Evolutionary conservation across 768 basidiomycete species (phyloP), one percentile per base, ranked within the genome.

Genomic region (Russula olivacea): DNA sequence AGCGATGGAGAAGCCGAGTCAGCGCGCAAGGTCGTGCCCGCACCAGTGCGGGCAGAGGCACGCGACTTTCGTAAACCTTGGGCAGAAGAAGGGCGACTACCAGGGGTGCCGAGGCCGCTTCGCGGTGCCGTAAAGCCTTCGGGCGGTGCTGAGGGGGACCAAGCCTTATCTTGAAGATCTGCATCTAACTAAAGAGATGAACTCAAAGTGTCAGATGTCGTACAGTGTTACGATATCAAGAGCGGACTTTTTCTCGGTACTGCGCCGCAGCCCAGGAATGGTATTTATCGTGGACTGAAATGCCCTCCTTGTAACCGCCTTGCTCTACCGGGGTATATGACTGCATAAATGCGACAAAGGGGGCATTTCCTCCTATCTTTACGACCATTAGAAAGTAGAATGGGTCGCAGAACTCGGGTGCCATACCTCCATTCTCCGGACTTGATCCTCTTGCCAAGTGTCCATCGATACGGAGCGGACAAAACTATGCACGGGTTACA

Each of bases 401-500:
- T 36, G 25, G 32, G 60, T 36, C 7, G 34, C 12, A 30, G 2
- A 59, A 30, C 41, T 51, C 62, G 51, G 47, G 48, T 54, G 45
- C 52, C 53, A 56, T 54, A 93, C 93, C 85, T 90, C 87, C 93
- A 99, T 98, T 66, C 91, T 82, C 70, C 73, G 86, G 66, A 93
- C 77, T 74, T 97, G 93, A 63, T 95, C 92, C 41, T 86, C 83
- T 67, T 90, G 87, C 93, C 94, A 97, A 67, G 93, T 89, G 76
- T 97, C 95, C 95, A 97, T 98, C 58, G 93, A 93, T 66, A 94
- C 84, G 47, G 91, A 93, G 72, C 94, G 82, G 59, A 96, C 91
- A 74, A 94, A 96, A 73, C 89, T 91, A 75, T 4, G 49, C 2
- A 49, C 36, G 43, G 59, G 17, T 50, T 50, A 66, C 38, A 66